phyloP scores from a whole-genome alignment of 2,329 filamentous ascomycete species.

The Aspergillus chevalieri region DNA sequence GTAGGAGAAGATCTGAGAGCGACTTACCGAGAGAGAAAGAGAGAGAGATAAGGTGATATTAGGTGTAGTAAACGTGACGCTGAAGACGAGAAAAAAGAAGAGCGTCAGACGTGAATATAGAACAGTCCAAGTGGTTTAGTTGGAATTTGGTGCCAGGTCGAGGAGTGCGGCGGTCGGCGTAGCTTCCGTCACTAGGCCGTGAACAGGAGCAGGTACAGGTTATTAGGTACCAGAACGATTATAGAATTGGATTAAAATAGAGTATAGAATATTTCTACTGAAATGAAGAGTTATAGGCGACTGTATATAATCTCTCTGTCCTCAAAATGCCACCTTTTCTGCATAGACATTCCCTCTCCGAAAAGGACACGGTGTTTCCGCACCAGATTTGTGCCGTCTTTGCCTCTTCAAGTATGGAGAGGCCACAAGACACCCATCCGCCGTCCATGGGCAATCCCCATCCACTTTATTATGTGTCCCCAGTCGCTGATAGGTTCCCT shows the following conservation, averaged over 20 bases:
- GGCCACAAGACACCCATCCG: too few species aligned
- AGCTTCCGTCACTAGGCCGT: slow-evolving; percentile 29
- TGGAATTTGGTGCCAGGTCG: slow-evolving; percentile 33
- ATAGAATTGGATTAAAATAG: background rate
- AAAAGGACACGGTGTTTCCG: slow-evolving; percentile 28
- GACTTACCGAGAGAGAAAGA: slow-evolving; percentile 9
- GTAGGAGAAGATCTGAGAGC: background rate
- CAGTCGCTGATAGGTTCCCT: too few species aligned
- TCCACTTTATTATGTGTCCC: too few species aligned
- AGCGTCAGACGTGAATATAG: too few species aligned
- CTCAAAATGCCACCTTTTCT: background rate
- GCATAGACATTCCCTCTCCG: background rate
- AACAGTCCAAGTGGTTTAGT: slow-evolving; percentile 1
- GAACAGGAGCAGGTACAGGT: background rate
- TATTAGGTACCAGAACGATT: background rate
- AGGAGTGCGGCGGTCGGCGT: slow-evolving; percentile 33
- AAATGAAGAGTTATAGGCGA: background rate
- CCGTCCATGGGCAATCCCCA: too few species aligned
- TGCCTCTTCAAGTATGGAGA: background rate
- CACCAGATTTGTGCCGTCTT: slow-evolving; percentile 3
- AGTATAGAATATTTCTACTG: background rate
- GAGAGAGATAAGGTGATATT: slow-evolving; percentile 4
- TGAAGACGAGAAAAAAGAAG: slow-evolving; percentile 15
- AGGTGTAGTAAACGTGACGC: slow-evolving; percentile 5
- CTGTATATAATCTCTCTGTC: background rate